A percentile compares a stretch with the other conserved stretches of the same genome.
phyloP scores from a whole-genome alignment of 164 flowering plant genomes.

The Umbellularia californica region DNA sequence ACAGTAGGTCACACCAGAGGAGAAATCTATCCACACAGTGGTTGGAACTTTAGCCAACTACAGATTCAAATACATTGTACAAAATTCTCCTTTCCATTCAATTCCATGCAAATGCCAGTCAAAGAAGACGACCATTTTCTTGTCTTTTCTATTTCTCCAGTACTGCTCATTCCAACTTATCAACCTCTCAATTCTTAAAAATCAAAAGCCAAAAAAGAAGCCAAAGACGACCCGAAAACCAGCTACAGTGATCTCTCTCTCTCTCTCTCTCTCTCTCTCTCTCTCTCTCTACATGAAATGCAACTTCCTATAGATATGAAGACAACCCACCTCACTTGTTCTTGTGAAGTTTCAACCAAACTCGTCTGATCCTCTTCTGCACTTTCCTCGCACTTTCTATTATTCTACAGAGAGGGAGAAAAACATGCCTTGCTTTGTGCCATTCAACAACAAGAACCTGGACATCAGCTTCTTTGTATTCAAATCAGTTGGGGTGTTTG shows the following conservation, averaged over 20 bases:
- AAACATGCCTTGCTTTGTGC: conserved; percentile 52
- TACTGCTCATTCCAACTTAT: neutral
- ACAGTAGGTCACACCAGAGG: no score
- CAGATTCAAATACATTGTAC: no score
- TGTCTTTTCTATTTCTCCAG: neutral
- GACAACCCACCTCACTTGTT: neutral
- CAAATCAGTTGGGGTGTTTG: conserved; percentile 36
- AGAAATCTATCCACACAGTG: no score
- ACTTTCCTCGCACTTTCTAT: neutral
- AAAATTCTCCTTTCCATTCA: neutral
- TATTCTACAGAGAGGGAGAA: neutral
- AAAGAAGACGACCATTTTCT: neutral
- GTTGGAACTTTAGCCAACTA: no score
- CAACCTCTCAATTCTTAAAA: neutral
- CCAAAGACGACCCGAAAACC: conserved; percentile 8
- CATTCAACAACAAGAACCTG: conserved; percentile 45
- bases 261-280: neutral
- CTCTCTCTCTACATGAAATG: neutral
- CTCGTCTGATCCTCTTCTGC: neutral
- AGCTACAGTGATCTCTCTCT: neutral
- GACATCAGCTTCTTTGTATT: conserved; percentile 40
- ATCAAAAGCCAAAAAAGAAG: neutral
- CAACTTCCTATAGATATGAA: neutral
- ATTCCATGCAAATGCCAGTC: neutral
- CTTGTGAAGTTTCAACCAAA: neutral